Conservation (phyloP, 2,329 filamentous ascomycete species). For the Fusarium sp. region DNA sequence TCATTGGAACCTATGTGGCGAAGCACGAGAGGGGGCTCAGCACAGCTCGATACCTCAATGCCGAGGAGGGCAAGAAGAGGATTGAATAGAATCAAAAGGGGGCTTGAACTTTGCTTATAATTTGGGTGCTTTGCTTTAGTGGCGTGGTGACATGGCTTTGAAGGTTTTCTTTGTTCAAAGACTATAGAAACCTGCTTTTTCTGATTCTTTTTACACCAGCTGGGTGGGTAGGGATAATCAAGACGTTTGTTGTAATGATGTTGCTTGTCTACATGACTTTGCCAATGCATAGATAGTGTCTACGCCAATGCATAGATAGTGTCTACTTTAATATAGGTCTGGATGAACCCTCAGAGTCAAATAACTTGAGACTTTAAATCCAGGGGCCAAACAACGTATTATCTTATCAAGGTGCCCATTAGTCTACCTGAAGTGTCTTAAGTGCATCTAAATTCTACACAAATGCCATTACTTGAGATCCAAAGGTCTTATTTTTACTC, state of each 20-base stretch:
- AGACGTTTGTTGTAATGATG: slow-evolving; percentile 33
- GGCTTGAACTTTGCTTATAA: slow-evolving; percentile 5
- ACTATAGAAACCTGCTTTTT: slow-evolving; percentile 10
- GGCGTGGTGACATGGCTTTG: slow-evolving; percentile 7
- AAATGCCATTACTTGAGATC: not conserved
- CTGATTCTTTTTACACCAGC: slow-evolving; percentile 1
- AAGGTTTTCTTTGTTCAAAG: slow-evolving; percentile 3
- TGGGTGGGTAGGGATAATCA: slow-evolving; percentile 2
- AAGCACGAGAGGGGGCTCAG: slow-evolving; percentile 85
- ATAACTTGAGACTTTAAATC: not conserved
- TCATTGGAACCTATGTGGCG: slow-evolving; percentile 76
- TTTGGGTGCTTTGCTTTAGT: slow-evolving; percentile 16
- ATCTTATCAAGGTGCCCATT: not conserved
- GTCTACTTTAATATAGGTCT: slow-evolving; percentile 24
- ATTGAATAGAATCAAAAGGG: slow-evolving; percentile 71
- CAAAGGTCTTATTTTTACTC: not conserved
- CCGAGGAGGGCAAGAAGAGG: slow-evolving; percentile 98
- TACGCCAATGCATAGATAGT: slow-evolving; percentile 4
- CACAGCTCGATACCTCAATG: slow-evolving; percentile 80
- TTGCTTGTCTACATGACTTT: slow-evolving; percentile 20
- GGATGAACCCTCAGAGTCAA: not conserved
- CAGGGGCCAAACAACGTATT: not conserved
- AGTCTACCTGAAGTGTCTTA: not conserved
- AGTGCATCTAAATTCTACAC: not conserved
- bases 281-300: slow-evolving; percentile 1